Base-by-base conservation (phyloP, 306 rosid genomes). In the Casuarina glauca region DNA sequence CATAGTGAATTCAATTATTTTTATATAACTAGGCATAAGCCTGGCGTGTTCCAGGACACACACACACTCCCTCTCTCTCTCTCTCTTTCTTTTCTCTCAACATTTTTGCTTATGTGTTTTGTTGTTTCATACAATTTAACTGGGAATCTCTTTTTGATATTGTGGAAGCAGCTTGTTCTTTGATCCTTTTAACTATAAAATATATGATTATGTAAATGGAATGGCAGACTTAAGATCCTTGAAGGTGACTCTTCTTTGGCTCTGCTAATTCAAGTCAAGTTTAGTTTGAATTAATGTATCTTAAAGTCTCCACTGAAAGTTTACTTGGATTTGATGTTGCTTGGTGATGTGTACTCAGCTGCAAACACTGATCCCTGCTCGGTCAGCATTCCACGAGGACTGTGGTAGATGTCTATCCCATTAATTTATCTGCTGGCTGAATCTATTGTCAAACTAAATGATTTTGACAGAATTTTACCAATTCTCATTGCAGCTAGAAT, bases 101-200 rank as follows among this genome's bases (percentile, higher is more conserved):
- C 61, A 26, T 20, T 58, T 32, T 57, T 45, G 3, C 0, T 11
- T 44, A 17, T 6, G 45, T 39, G 20, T 55, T 17, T 43, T 39
- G 32, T 36, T 69, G 44, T 45, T 19, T 43, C 45, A 39, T 75
- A 38, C 43, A 4, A 15, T 79, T 70, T 84, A 66, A 87, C 84
- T 79, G 16, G 15, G 74, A 63, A 36, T 67, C 4, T 71, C 78
- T 42, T 69, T 75, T 84, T 83, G 81, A 66, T 36, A 62, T 79
- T 82, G 72, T 83, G 87, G 86, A 54, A 84, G 78, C 97, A 95
- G 98, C 83, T 90, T 94, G 80, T 94, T 94, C 90, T 92, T 89
- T 69, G 98, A 94, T 70, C 97, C 98, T 58, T 77, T 81, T 78
- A 32, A 35, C 26, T 79, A 88, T 64, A 78, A 68, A 54, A 75